These are phyloP conservation scores for Tylopilus vinaceipallidus DNA, from an alignment of 768 basidiomycete species.

Conservation along the genomic window DNA sequence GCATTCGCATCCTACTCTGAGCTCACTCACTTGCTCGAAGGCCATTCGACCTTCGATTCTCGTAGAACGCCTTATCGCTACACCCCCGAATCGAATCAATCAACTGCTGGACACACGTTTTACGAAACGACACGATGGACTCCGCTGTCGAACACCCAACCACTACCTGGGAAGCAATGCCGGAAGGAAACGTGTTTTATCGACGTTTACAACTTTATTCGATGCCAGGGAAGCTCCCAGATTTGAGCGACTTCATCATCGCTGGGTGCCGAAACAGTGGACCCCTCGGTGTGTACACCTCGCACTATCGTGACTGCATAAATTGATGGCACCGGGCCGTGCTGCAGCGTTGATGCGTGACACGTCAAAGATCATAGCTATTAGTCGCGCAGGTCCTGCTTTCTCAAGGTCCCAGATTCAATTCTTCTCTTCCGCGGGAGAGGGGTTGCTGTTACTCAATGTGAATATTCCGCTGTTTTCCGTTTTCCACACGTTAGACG, in stretches of 20 bases:
- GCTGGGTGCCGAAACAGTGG: slow-evolving; percentile 86
- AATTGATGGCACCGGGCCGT: neutral
- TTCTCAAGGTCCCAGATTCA: slow-evolving; percentile 81
- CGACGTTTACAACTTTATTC: slow-evolving; percentile 81
- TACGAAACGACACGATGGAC: slow-evolving; percentile 22
- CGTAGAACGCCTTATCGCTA: neutral
- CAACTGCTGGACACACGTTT: neutral
- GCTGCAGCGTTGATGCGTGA: slow-evolving; percentile 83
- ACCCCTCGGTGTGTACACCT: slow-evolving; percentile 65
- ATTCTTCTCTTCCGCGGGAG: slow-evolving; percentile 84
- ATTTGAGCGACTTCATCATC: slow-evolving; percentile 75
- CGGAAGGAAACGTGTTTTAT: slow-evolving; percentile 85
- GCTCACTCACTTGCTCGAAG: neutral
- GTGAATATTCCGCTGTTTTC: slow-evolving; percentile 47
- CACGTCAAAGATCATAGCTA: slow-evolving; percentile 69
- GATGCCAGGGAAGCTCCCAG: slow-evolving; percentile 72
- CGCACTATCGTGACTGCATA: neutral
- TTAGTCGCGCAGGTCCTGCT: slow-evolving; percentile 56
- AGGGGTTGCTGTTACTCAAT: slow-evolving; percentile 63
- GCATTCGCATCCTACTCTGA: too few relatives aligned
- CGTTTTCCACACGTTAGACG: neutral
- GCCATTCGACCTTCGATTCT: too few relatives aligned
- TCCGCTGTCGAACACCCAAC: slow-evolving; percentile 69
- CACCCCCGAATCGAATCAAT: neutral
- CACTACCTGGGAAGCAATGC: slow-evolving; percentile 87